Evolutionary conservation across 257 asterid species (phyloP).

Genomic region (Rubia yunnanensis): DNA sequence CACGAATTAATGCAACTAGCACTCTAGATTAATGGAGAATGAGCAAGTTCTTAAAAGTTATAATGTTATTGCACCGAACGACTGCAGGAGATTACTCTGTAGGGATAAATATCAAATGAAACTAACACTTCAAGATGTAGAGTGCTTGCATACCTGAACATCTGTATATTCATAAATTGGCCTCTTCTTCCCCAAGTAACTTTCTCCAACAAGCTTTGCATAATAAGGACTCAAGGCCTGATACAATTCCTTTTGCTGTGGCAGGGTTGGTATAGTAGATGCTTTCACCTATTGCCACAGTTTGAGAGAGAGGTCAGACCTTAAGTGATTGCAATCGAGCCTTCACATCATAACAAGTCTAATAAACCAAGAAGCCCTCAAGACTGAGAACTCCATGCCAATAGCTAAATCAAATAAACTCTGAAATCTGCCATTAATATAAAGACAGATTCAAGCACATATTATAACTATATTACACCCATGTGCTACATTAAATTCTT

Average conservation of each 20-base stretch:
- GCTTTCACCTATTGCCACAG: conserved; percentile 61
- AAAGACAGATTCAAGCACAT: neutral
- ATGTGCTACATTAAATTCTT: neutral
- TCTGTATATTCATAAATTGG: conserved; percentile 84
- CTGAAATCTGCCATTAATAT: neutral
- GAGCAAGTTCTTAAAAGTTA: neutral
- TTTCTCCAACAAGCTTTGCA: conserved; percentile 89
- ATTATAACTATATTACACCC: neutral
- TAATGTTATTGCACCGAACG: neutral
- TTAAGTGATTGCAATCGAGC: neutral
- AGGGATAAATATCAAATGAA: neutral
- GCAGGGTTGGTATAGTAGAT: conserved; percentile 72
- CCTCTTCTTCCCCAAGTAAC: conserved; percentile 82
- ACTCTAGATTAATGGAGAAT: neutral
- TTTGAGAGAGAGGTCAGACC: conserved; percentile 15
- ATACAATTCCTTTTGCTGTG: conserved; percentile 68
- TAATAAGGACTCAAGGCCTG: conserved; percentile 66
- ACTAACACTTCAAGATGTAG: conserved; percentile 6
- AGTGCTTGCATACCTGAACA: conserved; percentile 50
- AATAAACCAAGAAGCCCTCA: neutral
- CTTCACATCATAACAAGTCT: neutral
- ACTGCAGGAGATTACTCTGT: neutral
- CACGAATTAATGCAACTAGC: neutral
- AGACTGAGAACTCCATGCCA: neutral
- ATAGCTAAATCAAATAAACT: neutral